Evolutionary conservation across 306 rosid genomes (phyloP).

Genomic region (Citrullus amarus): DNA sequence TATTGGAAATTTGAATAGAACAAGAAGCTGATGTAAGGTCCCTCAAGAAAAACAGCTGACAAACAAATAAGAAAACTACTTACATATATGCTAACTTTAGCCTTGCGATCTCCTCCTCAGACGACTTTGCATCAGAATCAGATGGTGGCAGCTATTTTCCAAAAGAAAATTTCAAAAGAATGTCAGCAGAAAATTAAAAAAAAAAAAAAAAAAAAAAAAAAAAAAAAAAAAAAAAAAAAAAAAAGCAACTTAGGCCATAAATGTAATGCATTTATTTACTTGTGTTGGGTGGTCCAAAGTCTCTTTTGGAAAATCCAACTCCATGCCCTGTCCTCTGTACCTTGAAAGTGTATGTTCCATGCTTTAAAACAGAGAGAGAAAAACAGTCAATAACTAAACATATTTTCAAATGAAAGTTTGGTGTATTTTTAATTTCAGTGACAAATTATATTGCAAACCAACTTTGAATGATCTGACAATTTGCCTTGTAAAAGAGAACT

Average conservation of each 20-base stretch:
- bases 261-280: background rate
- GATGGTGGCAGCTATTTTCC: constrained; percentile 6
- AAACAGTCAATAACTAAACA: constrained; percentile 6
- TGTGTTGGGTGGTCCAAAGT: constrained; percentile 8
- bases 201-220: too few species aligned
- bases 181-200: background rate
- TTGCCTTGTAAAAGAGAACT: background rate
- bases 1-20: background rate
- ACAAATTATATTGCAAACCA: background rate
- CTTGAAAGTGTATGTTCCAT: constrained; percentile 52
- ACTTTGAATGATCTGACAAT: background rate
- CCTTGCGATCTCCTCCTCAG: background rate
- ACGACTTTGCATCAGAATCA: background rate
- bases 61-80: background rate
- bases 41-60: background rate
- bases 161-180: background rate
- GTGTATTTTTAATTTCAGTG: background rate
- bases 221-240: background rate
- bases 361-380: constrained; percentile 28
- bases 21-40: background rate
- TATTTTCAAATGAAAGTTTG: background rate
- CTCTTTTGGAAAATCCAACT: constrained; percentile 17
- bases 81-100: background rate
- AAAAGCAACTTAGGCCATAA: background rate
- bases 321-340: constrained; percentile 22